Percentiles rank a stretch among this genome's conserved stretches.
These are phyloP conservation scores for Candida tunisiensis DNA, from an alignment of 1,139 yeast species.

Conservation along the genomic window DNA sequence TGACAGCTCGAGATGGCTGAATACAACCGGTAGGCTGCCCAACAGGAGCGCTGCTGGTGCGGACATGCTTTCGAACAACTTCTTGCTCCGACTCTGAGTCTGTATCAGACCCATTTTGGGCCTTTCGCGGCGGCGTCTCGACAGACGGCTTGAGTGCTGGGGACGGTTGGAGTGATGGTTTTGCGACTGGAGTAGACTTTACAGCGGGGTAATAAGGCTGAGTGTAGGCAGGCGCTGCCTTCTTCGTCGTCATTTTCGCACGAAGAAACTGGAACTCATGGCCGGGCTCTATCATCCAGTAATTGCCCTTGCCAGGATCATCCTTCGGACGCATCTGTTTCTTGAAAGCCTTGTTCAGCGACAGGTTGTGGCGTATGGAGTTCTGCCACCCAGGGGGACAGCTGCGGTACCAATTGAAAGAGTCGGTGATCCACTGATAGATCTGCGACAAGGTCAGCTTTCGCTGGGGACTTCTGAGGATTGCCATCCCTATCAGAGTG, in stretches of 20 bases:
- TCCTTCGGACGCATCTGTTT: conserved; percentile 88
- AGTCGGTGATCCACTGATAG: conserved; percentile 81
- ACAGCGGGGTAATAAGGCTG: neutral
- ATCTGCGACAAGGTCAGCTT: conserved; percentile 80
- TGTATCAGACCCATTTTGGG: conserved; percentile 7
- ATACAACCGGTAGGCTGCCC: neutral
- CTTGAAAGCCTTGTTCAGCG: conserved; percentile 72
- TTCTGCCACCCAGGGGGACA: conserved; percentile 94
- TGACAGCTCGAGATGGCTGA: neutral
- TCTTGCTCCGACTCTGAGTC: neutral
- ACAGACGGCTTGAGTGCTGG: neutral
- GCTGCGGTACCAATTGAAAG: conserved; percentile 67
- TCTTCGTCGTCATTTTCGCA: conserved; percentile 1
- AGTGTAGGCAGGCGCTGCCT: neutral
- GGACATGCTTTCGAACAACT: neutral
- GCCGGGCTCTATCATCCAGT: conserved; percentile 82
- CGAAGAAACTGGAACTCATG: conserved; percentile 70
- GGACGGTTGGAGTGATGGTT: conserved; percentile 1
- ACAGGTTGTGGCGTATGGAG: conserved; percentile 72
- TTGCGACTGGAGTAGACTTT: neutral
- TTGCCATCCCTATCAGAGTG: conserved; percentile 85
- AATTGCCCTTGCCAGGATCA: conserved; percentile 80
- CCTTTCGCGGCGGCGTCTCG: conserved; percentile 2
- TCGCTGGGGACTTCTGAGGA: conserved; percentile 65
- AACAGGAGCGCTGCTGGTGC: neutral